phyloP scores from a whole-genome alignment of 164 flowering plant species.

The Chimonanthus praecox region DNA sequence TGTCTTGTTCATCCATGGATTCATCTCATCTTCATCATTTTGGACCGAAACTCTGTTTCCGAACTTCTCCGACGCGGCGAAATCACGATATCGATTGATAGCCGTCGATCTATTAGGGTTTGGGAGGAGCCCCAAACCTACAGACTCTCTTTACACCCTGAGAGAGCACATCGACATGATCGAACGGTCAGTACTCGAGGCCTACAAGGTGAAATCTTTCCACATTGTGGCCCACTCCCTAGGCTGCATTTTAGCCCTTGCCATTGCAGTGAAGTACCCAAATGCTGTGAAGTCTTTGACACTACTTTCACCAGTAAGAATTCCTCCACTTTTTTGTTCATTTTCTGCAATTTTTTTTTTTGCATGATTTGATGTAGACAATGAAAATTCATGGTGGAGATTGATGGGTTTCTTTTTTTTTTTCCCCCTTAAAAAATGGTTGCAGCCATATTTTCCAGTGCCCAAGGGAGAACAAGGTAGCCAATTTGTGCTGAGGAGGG shows the following conservation, averaged over 20 bases:
- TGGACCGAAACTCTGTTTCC: slow-evolving; percentile 96
- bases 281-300: slow-evolving; percentile 76
- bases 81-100: slow-evolving; percentile 54
- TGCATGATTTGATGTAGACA: background rate
- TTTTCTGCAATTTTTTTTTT: background rate
- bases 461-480: slow-evolving; percentile 68
- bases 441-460: slow-evolving; percentile 82
- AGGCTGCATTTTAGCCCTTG: slow-evolving; percentile 91
- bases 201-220: slow-evolving; percentile 63
- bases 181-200: slow-evolving; percentile 63
- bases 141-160: slow-evolving; percentile 80
- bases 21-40: slow-evolving; percentile 83
- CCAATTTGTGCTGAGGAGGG: slow-evolving; percentile 64
- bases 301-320: slow-evolving; percentile 80
- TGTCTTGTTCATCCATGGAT: slow-evolving; percentile 91
- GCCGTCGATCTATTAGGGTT: slow-evolving; percentile 89
- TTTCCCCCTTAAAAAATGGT: background rate
- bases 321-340: background rate
- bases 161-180: slow-evolving; percentile 91
- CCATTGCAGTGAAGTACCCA: slow-evolving; percentile 75
- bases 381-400: background rate
- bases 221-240: slow-evolving; percentile 97
- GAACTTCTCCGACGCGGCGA: slow-evolving; percentile 52
- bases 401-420: background rate
- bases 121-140: slow-evolving; percentile 89